Evolutionary conservation across 2,329 filamentous ascomycete genomes (phyloP), one percentile per base, ranked within the genome.

Genomic region (Hirsutella rhossiliensis): DNA sequence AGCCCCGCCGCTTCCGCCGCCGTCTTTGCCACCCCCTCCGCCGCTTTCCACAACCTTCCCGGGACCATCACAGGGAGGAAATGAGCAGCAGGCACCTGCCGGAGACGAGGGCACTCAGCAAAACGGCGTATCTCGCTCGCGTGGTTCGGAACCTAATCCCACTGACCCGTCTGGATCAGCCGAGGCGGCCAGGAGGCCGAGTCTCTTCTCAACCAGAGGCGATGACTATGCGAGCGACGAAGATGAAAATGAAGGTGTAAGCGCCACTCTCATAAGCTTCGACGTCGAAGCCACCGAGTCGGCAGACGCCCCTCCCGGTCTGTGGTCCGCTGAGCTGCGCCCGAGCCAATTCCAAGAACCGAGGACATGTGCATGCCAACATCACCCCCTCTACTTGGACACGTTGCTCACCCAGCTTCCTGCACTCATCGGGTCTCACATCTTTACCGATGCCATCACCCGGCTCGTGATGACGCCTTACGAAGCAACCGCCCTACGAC

Each of bases 281-380:
- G 76, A 80, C 45, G 74, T 79, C 27, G 76, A 80, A 48, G 71
- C 75, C 0, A 71, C 68, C 4, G 75, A 78, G 40, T 63, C 72
- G 1, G 67, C 64, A 3, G 71, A 75, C 40, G 64, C 66, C 3
- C 69, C 70, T 1, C 62, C 69, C 2, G 75, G 72, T 13, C 56
- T 74, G 2, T 80, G 76, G 76, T 75, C 72, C 4, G 75, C 76
- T 12, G 76, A 80, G 52, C 56, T 79, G 17, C 68, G 75, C 1
- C 73, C 75, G 3, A 78, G 69, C 47, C 57, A 61, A 23, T 58
- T 58, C 1, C 45, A 54, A 3, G 63, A 67, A 31, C 41, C 56
- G 13, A 56, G 56, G 37, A 44, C 48, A 12, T 42, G 43, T 12
- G 44, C 50, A 15, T 48, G 43, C 28, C 45, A 56, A 18, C 58